Percentiles rank a stretch among this genome's conserved stretches.
Conservation (phyloP, 768 basidiomycete genomes). For the Mycena belliarum region DNA sequence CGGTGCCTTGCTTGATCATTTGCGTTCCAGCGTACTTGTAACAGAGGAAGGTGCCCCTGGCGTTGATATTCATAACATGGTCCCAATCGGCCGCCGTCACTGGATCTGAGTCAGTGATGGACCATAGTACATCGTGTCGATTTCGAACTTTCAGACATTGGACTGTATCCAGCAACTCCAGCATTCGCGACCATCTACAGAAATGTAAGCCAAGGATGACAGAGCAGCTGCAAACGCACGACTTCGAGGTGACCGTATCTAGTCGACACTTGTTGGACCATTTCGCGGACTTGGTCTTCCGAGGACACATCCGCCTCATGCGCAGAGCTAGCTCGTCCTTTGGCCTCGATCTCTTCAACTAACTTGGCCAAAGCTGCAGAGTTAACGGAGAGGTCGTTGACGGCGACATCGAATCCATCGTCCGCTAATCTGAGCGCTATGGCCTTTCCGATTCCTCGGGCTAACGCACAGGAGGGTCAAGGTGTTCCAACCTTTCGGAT, state of each 20-base stretch:
- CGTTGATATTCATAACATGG: conserved; percentile 31
- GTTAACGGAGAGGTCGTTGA: conserved; percentile 37
- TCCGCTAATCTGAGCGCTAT: conserved; percentile 42
- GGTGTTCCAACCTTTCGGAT: too few species aligned
- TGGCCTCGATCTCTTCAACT: conserved; percentile 27
- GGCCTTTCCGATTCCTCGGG: conserved; percentile 44
- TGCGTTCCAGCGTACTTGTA: conserved; percentile 41
- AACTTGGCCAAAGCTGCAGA: conserved; percentile 24
- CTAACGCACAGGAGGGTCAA: conserved; percentile 14
- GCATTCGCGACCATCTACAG: conserved; percentile 32
- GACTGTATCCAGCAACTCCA: conserved; percentile 15
- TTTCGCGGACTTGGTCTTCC: conserved; percentile 36
- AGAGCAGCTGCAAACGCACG: neutral
- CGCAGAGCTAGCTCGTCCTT: conserved; percentile 15
- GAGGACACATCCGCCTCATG: conserved; percentile 32
- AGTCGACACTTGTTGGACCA: conserved; percentile 29
- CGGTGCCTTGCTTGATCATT: conserved; percentile 40
- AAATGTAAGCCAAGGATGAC: neutral
- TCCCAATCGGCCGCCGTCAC: conserved; percentile 29
- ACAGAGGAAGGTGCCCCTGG: conserved; percentile 33
- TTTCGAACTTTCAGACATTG: conserved; percentile 10
- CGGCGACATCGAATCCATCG: conserved; percentile 41
- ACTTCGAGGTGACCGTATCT: conserved; percentile 34
- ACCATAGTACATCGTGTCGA: neutral
- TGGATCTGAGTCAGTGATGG: neutral